Conservation (phyloP, 441 rosid genomes). For the Rhodomyrtus psidioides region DNA sequence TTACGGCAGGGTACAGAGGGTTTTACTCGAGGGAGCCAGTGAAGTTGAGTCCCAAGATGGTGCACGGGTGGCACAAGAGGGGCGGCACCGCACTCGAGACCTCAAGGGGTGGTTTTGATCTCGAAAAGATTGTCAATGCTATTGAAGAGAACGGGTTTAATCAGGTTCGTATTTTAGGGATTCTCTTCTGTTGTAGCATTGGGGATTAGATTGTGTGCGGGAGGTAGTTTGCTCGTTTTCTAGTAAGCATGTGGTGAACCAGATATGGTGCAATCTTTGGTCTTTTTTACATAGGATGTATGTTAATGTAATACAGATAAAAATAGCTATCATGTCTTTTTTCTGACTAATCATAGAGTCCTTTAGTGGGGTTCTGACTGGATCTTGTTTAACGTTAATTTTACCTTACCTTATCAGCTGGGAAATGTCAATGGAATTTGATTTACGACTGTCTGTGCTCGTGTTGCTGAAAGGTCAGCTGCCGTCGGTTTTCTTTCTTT, state of each 20-base stretch:
- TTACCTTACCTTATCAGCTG: not conserved
- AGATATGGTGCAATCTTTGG: not conserved
- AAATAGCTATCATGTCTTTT: too few relatives aligned
- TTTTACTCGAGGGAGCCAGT: slow-evolving; percentile 54
- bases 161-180: slow-evolving; percentile 32
- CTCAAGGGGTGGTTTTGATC: slow-evolving; percentile 76
- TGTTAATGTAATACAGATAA: too few relatives aligned
- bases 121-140: slow-evolving; percentile 55
- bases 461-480: not conserved
- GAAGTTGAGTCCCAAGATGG: slow-evolving; percentile 54
- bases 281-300: not conserved
- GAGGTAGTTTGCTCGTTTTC: not conserved
- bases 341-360: too few relatives aligned
- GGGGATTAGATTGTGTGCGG: not conserved
- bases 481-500: not conserved
- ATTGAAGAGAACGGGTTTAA: slow-evolving; percentile 43
- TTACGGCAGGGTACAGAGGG: slow-evolving; percentile 74
- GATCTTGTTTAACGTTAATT: not conserved
- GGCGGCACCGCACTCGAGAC: slow-evolving; percentile 83
- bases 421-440: not conserved
- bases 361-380: not conserved
- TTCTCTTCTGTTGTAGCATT: not conserved
- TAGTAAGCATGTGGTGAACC: not conserved
- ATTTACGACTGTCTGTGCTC: not conserved
- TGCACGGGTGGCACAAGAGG: slow-evolving; percentile 53